Conservation (phyloP, 1,139 yeast species). For the Lodderomyces metapsilosis region DNA sequence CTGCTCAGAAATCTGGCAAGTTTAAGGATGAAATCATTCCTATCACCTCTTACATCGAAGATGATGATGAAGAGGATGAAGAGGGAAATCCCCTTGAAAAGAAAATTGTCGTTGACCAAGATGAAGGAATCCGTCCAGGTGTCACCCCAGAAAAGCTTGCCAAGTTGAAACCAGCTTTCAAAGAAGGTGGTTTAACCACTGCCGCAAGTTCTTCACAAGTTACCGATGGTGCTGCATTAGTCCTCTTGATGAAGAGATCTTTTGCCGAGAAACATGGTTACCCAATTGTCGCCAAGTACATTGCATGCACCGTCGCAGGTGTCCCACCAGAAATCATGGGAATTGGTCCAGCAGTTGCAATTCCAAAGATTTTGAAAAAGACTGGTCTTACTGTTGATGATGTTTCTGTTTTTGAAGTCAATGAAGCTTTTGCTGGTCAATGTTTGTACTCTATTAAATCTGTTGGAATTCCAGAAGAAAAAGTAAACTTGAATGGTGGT, state of each 20-base stretch:
- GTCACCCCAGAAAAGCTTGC: constrained; percentile 29
- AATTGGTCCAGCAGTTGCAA: constrained; percentile 39
- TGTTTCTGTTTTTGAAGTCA: constrained; percentile 16
- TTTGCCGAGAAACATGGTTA: constrained; percentile 33
- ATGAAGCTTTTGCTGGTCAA: constrained; percentile 18
- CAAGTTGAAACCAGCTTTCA: constrained; percentile 32
- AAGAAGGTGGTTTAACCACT: constrained; percentile 34
- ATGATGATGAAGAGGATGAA: constrained; percentile 18
- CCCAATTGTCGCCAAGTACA: constrained; percentile 36
- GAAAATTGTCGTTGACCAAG: constrained; percentile 19
- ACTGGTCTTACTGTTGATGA: constrained; percentile 14
- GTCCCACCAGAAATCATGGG: constrained; percentile 43
- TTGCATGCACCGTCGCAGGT: constrained; percentile 38
- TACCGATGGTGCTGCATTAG: constrained; percentile 43
- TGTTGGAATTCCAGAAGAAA: constrained; percentile 12
- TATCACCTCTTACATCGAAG: constrained; percentile 26
- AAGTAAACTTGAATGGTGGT: constrained; percentile 16
- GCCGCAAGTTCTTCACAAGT: constrained; percentile 45
- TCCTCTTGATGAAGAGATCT: constrained; percentile 33
- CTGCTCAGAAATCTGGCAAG: constrained; percentile 33
- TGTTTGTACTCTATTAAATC: constrained; percentile 15
- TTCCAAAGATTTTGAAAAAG: constrained; percentile 28
- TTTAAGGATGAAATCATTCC: constrained; percentile 39
- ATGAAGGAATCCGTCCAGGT: constrained; percentile 33
- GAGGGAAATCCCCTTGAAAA: constrained; percentile 21